A percentile compares a stretch with the other conserved stretches of the same genome.
Evolutionary conservation across 257 asterid species (phyloP).

Genomic region (Solanum dulcamara): DNA sequence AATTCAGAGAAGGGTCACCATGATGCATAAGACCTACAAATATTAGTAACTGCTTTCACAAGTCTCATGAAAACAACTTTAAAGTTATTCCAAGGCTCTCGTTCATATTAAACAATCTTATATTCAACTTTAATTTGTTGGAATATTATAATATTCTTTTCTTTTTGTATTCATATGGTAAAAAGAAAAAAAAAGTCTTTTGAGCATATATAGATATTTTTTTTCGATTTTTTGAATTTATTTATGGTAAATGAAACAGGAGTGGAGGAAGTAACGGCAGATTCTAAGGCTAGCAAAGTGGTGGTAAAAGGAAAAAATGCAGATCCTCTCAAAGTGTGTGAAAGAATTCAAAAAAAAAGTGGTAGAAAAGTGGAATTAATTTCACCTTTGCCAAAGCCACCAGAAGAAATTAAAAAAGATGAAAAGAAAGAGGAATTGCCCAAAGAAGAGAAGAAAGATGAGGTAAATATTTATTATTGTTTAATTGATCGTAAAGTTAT

Average conservation of each 20-base stretch:
- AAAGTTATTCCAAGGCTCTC: too few relatives aligned
- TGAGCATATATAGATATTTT: background rate
- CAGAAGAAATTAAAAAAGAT: constrained; percentile 8
- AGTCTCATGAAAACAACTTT: background rate
- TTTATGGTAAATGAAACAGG: constrained; percentile 22
- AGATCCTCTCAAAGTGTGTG: constrained; percentile 69
- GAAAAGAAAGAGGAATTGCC: constrained; percentile 18
- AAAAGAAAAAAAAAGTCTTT: too few relatives aligned
- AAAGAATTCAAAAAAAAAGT: constrained; percentile 58
- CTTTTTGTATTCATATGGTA: background rate
- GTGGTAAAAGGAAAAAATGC: constrained; percentile 71
- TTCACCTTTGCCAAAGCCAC: constrained; percentile 66
- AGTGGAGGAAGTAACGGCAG: constrained; percentile 68
- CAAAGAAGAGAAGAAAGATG: constrained; percentile 31
- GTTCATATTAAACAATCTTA: background rate
- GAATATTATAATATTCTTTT: background rate
- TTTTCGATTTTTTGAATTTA: background rate
- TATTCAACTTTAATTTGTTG: background rate
- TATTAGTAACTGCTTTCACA: background rate
- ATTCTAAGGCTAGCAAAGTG: constrained; percentile 75
- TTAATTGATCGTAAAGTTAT: background rate
- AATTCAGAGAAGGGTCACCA: background rate
- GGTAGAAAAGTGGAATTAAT: constrained; percentile 58
- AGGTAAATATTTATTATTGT: constrained; percentile 15
- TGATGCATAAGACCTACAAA: background rate